A percentile compares a stretch with the other conserved stretches of the same genome.
These are phyloP conservation scores for Leccinum boreale DNA, from an alignment of 768 basidiomycete species.

Conservation along the genomic window DNA sequence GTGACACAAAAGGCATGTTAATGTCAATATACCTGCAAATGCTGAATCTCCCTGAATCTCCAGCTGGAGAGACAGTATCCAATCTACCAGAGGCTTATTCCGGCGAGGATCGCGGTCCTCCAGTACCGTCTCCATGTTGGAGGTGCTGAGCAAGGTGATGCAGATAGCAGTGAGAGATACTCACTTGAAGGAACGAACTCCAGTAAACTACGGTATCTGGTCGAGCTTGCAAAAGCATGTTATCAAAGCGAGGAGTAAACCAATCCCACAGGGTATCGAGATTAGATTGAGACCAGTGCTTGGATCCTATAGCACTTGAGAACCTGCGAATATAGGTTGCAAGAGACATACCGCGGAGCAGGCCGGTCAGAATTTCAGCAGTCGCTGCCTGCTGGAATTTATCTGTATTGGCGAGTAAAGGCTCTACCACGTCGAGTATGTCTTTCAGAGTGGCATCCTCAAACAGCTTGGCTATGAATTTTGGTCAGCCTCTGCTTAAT, in stretches of 20 bases:
- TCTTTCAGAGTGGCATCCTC: conserved; percentile 50
- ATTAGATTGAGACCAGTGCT: conserved; percentile 70
- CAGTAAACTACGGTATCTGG: conserved; percentile 81
- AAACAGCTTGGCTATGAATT: conserved; percentile 60
- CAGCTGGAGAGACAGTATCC: conserved; percentile 70
- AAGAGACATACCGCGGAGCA: conserved; percentile 59
- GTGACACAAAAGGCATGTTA: background rate
- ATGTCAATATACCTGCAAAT: conserved; percentile 64
- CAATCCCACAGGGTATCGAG: conserved; percentile 68
- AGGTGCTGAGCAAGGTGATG: conserved; percentile 3
- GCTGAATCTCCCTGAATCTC: conserved; percentile 86
- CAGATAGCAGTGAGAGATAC: background rate
- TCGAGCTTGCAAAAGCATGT: conserved; percentile 71
- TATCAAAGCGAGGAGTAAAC: conserved; percentile 57
- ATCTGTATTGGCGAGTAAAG: conserved; percentile 60
- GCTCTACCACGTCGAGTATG: conserved; percentile 55
- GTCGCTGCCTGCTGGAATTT: conserved; percentile 86
- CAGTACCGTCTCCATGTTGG: conserved; percentile 44
- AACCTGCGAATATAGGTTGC: background rate
- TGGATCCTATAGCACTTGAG: conserved; percentile 52
- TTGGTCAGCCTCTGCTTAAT: conserved; percentile 36
- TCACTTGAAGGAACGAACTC: conserved; percentile 55
- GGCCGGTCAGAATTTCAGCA: conserved; percentile 68
- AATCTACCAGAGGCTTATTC: conserved; percentile 66
- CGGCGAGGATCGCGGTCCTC: conserved; percentile 78